Percentiles rank a stretch among this genome's conserved stretches.
Evolutionary conservation across 306 rosid genomes (phyloP).

Genomic region (apple (Malus domestica)): ASM211411v1 NC_041805.1:13013001-13013500

Average conservation of each 20-base stretch:
- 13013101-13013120: no score
- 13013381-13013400: conserved; percentile 90
- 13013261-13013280: neutral
- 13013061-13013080: neutral
- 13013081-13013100: no score
- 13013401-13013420: conserved; percentile 82
- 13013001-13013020: neutral
- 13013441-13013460: conserved; percentile 59
- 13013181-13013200: neutral
- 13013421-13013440: conserved; percentile 83
- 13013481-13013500: neutral
- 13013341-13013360: conserved; percentile 21
- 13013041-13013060: neutral
- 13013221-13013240: neutral
- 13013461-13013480: neutral
- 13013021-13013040: neutral
- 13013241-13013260: neutral
- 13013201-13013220: neutral
- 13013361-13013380: conserved; percentile 89
- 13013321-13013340: neutral
- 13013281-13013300: neutral
- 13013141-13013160: no score
- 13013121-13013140: no score
- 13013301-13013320: neutral
- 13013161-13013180: neutral